phyloP scores from a whole-genome alignment of 139 green algal species.

The Tetraselmis chui region DNA sequence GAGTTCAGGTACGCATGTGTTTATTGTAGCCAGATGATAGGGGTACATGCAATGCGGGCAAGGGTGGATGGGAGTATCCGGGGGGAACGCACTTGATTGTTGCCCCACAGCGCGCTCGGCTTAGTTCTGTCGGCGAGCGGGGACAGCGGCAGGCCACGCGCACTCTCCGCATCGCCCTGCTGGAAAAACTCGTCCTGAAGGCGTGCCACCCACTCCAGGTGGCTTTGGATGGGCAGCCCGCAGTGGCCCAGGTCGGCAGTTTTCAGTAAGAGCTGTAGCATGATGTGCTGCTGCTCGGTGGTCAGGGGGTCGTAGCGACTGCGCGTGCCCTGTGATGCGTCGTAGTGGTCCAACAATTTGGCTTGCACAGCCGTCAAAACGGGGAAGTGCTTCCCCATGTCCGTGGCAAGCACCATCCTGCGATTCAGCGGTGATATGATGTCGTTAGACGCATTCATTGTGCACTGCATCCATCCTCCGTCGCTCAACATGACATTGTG shows the following conservation, averaged over 20 bases:
- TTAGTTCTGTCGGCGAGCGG: neutral
- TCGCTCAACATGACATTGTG: no score
- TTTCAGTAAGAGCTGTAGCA: neutral
- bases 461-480: no score
- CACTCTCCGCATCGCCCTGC: neutral
- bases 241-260: neutral
- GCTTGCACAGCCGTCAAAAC: neutral
- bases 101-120: neutral
- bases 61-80: no score
- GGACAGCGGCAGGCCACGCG: neutral
- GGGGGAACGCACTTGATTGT: neutral
- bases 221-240: neutral
- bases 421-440: neutral
- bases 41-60: no score
- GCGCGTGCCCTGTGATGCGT: no score
- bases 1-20: no score
- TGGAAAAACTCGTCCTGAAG: neutral
- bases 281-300: neutral
- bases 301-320: no score
- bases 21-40: no score
- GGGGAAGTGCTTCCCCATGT: neutral
- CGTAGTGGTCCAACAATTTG: neutral
- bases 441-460: no score
- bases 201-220: neutral
- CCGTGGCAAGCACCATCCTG: neutral